These are phyloP conservation scores for Amanita polypyramis DNA, from an alignment of 768 basidiomycete genomes.

Conservation along the genomic window DNA sequence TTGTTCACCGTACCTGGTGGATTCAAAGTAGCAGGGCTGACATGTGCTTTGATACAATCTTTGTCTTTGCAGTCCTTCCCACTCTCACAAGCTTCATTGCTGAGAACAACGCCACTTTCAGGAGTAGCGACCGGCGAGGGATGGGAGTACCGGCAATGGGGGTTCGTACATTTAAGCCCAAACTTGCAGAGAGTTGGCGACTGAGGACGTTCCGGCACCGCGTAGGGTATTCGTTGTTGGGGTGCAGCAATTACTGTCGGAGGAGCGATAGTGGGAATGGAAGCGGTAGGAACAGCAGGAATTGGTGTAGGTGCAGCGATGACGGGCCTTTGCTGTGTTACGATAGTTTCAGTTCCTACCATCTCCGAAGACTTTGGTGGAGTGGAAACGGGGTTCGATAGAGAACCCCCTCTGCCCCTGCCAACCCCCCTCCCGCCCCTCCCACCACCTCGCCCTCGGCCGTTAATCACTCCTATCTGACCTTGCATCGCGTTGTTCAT, in stretches of 20 bases:
- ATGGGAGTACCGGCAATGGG: conserved; percentile 84
- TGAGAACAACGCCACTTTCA: conserved; percentile 90
- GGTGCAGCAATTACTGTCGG: conserved; percentile 17
- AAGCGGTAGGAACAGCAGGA: conserved; percentile 17
- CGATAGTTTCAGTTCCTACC: neutral
- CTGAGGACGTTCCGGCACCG: conserved; percentile 67
- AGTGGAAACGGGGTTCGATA: conserved; percentile 12
- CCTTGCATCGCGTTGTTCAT: conserved; percentile 17
- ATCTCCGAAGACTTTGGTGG: conserved; percentile 8
- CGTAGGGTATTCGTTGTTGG: conserved; percentile 35
- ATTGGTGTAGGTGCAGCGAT: conserved; percentile 15
- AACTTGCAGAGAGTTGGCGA: conserved; percentile 94
- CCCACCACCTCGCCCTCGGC: conserved; percentile 30
- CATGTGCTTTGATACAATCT: conserved; percentile 87
- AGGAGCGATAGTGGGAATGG: conserved; percentile 12
- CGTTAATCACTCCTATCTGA: conserved; percentile 17
- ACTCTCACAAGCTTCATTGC: conserved; percentile 86
- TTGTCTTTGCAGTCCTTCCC: conserved; percentile 87
- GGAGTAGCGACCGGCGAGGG: conserved; percentile 95
- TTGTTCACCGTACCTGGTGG: conserved; percentile 38
- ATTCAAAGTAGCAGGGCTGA: conserved; percentile 74
- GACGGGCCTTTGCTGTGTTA: conserved; percentile 9
- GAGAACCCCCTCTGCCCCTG: conserved; percentile 40
- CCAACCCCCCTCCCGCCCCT: conserved; percentile 38
- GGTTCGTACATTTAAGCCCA: conserved; percentile 81